Base-by-base conservation (phyloP, 305 asterid genomes). In the Fraxinus ornus region DNA sequence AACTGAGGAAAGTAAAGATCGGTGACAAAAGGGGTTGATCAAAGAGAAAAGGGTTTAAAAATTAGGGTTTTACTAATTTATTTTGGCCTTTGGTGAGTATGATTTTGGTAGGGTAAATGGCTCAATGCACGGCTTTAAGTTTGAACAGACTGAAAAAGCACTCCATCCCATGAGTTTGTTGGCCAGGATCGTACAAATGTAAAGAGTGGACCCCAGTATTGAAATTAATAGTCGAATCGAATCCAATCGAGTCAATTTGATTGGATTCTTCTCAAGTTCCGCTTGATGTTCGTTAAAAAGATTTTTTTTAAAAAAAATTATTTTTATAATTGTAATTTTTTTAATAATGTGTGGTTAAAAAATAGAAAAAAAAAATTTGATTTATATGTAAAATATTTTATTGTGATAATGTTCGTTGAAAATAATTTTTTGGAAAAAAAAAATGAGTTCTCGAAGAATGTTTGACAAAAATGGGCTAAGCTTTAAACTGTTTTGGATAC, bases 51-150 rank as follows among this genome's bases (percentile, higher is more conserved):
- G 84, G 83, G 85, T 44, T 78, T 81, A 77, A 71, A 76, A 78
- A 74, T 81, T 85, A 78, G 85, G 87, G 85, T 74, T 85, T 85
- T 76, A 66, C 73, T 12, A 10, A 78, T 78, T 22, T 36, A 19
- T 76, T 21, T 55, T 55, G 66, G 66, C 66, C 26, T 0, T 64
- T 10, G 35, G 28, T 9, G 13, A 10, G 28, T 62, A 9, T 24
- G 72, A 62, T 24, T 64, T 24, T 55, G 66, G 66, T 55, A 5
- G 22, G 64, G 64, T 52, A 52, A 52, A 52, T n/a, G 64, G 64
- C 60, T 49, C 62, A 52, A 55, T n/a, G 66, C 66, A 52, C 64
- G 24, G 10, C 24, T 55, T n/a, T 55, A 55, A 5, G 22, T 55
- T 55, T 64, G 33, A 64, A 22, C 73, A 24, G 35, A 3, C 33